These are phyloP conservation scores for Pseudomassariella vexata DNA, from an alignment of 2,329 filamentous ascomycete genomes.

Conservation along the genomic window DNA sequence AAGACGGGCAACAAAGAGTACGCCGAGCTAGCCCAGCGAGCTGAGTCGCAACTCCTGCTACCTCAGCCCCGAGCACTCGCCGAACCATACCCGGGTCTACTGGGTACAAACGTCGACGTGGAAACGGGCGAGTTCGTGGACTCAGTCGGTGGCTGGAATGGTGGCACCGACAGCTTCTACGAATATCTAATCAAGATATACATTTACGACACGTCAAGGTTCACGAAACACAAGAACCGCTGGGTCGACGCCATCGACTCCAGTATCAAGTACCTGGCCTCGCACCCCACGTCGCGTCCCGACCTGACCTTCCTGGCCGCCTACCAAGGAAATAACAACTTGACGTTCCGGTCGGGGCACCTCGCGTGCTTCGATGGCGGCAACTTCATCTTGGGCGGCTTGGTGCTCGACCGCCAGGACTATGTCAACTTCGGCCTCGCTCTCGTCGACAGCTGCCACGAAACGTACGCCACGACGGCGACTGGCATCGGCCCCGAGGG, in stretches of 20 bases:
- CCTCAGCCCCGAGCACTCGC: conserved; percentile 51
- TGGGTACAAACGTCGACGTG: conserved; percentile 64
- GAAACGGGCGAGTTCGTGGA: conserved; percentile 62
- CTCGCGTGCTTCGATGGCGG: conserved; percentile 80
- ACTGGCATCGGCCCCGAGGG: conserved; percentile 73
- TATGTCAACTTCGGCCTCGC: conserved; percentile 71
- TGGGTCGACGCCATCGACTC: conserved; percentile 75
- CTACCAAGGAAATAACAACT: conserved; percentile 39
- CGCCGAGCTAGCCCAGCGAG: conserved; percentile 58
- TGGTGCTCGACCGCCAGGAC: conserved; percentile 56
- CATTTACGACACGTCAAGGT: conserved; percentile 65
- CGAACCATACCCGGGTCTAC: conserved; percentile 71
- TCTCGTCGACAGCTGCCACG: conserved; percentile 67
- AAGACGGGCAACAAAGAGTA: conserved; percentile 65
- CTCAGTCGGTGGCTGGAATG: conserved; percentile 67
- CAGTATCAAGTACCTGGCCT: conserved; percentile 64
- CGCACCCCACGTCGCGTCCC: conserved; percentile 58
- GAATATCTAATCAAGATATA: conserved; percentile 93
- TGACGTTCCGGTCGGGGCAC: conserved; percentile 42
- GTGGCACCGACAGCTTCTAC: conserved; percentile 75
- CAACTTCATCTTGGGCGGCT: conserved; percentile 77
- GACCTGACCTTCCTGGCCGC: conserved; percentile 68
- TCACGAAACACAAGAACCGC: conserved; percentile 60
- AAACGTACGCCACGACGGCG: conserved; percentile 62
- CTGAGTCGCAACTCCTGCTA: conserved; percentile 62